Evolutionary conservation across 108 stramenopile species (phyloP).

Genomic region (Mediolabrus comicus): DNA sequence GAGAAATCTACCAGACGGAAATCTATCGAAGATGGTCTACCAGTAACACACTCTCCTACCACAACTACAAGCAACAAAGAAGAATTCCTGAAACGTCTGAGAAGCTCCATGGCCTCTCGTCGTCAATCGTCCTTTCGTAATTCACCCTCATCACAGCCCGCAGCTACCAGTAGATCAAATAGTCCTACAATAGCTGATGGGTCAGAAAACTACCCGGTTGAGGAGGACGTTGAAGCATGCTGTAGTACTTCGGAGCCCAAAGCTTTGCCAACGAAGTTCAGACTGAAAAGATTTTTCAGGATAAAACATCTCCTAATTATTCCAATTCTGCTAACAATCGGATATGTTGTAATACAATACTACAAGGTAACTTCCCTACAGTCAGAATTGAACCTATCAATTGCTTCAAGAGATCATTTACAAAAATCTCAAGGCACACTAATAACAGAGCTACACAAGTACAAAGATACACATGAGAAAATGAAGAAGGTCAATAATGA

Average conservation of each 20-base stretch:
- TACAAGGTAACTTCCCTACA: neutral
- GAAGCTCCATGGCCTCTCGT: neutral
- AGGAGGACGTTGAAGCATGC: neutral
- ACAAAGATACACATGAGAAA: conserved; percentile 13
- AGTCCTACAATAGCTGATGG: neutral
- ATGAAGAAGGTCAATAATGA: conserved; percentile 15
- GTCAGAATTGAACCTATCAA: neutral
- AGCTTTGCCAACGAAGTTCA: neutral
- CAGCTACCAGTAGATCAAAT: no score
- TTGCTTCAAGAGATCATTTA: neutral
- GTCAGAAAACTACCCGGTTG: neutral
- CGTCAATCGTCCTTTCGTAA: neutral
- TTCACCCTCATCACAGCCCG: neutral
- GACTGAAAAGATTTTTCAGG: neutral
- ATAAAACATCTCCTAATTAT: neutral
- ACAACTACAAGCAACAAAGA: conserved; percentile 1
- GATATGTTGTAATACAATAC: neutral
- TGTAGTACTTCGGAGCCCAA: neutral
- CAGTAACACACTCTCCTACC: neutral
- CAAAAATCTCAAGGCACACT: neutral
- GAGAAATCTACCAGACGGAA: neutral
- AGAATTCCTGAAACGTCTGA: neutral
- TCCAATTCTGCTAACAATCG: neutral
- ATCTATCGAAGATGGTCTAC: neutral
- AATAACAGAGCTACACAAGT: neutral